Base-by-base conservation (phyloP, 2,329 filamentous ascomycete genomes). In the Colletotrichum cuscutae region DNA sequence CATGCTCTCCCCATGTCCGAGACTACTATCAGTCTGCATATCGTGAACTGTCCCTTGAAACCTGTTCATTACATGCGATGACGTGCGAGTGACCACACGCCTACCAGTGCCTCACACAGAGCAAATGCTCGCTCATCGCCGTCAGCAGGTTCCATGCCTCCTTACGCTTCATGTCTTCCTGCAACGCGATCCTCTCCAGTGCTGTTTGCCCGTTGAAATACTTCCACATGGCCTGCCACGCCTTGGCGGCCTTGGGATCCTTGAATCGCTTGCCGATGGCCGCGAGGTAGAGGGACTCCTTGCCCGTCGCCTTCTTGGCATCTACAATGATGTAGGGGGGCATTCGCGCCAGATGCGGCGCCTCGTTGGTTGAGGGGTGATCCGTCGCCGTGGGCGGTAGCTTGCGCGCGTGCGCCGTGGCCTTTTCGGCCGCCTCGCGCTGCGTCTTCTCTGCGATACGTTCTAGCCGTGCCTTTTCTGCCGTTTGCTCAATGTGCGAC, bases 121-220 rank as follows among this genome's bases (percentile, higher is more conserved):
- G 80, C 24, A 95, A 79, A 81, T 92, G 89, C 79, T 94, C 92
- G 75, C 89, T 89, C 87, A 92, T 91, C n/a, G 85, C 83, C 53
- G 87, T 88, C 68, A 93, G 81, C 67, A 92, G 84, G 59, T 89
- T 88, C 86, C 93, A 95, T 15, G 95, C 88, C 76, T 94, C 92
- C 83, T 96, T 97, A 69, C 95, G 88, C 85, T 97, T 97, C 84
- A 97, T 89, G 6, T 94, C 93, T 83, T 98, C 95, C 69, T 93
- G 89, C n/a, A 97, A 85, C 1, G 93, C 90, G 76, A 99, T 93
- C 77, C 95, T 92, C 84, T 99, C 97, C 72, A 98, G 86, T 2
- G 95, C 92, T 79, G 93, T 92, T 69, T 88, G 89, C 1, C 97
- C 97, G 80, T 98, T 95, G 77, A 98, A 94, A 81, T 98, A 97